Base-by-base conservation (phyloP, 768 basidiomycete species). In the Porpolomopsis calyptriformis region DNA sequence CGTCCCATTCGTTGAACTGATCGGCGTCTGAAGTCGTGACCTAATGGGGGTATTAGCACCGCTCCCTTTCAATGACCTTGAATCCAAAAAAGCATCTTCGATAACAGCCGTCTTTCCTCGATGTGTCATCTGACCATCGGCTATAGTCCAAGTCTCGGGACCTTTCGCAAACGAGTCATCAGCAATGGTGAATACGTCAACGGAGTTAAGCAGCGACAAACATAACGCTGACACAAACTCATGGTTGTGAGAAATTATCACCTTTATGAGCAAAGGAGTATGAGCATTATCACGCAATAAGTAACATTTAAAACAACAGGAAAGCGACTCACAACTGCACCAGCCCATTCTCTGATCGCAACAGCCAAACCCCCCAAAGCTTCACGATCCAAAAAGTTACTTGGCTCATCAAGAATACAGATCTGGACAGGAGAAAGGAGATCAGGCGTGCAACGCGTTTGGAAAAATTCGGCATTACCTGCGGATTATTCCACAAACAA, bases 301-400 rank as follows among this genome's bases (percentile, higher is more conserved):
- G 33, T 41, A n/a, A n/a, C n/a, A n/a, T 14, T 4, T 7, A 20
- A 26, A 11, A 27, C 25, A 9, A 23, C 19, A 9, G 11, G 24
- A 44, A 55, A 50, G 56, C n/a, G 25, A 63, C 77, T 55, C 69
- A 85, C 83, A 29, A 92, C 86, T 36, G 87, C 91, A 47, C 94
- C 93, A 39, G 78, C 78, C 93, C 94, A 97, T 52, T 94, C 88
- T 52, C 77, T 82, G 66, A 97, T 97, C 36, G 94, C 93, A 22
- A 94, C 82, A 27, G 93, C 91, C 34, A 98, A 70, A 49, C 94
- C 93, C 53, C 93, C 93, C 16, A 97, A 71, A 18, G 92, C 91
- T 63, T 97, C 93, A 53, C 93, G 82, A 62, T 96, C 92, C 70
- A 97, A 76, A 74, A 97, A 97, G 68, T 98, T 97, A 60, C 88